A percentile compares a stretch with the other conserved stretches of the same genome.
Evolutionary conservation across 345 rosid species (phyloP).

Genomic region (Camelina hispida): DNA sequence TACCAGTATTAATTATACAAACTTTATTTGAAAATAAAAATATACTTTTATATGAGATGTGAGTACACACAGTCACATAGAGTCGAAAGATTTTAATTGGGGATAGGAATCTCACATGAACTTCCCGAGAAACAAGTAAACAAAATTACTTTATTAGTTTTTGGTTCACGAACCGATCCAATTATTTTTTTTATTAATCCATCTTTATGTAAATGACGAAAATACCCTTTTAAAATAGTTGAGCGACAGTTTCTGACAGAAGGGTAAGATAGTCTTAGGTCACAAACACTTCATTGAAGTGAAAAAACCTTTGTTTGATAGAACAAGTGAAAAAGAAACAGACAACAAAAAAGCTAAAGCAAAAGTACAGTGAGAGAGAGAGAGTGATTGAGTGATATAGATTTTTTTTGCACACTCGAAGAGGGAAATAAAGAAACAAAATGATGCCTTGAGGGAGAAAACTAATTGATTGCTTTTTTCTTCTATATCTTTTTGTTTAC

Average conservation of each 20-base stretch:
- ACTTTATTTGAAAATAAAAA: not conserved
- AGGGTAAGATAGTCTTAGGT: slow-evolving; percentile 48
- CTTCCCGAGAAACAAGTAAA: slow-evolving; percentile 49
- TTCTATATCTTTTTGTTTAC: slow-evolving; percentile 36
- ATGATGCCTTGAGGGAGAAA: slow-evolving; percentile 51
- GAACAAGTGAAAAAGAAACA: slow-evolving; percentile 41
- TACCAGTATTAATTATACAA: not conserved
- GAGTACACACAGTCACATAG: slow-evolving; percentile 6
- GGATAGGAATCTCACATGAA: slow-evolving; percentile 46
- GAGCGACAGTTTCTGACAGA: slow-evolving; percentile 38
- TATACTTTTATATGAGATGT: not conserved
- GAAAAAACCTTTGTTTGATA: slow-evolving; percentile 41
- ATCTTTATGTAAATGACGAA: slow-evolving; percentile 27
- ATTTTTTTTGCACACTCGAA: slow-evolving; percentile 39
- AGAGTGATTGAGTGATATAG: slow-evolving; percentile 28
- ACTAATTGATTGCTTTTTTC: slow-evolving; percentile 41
- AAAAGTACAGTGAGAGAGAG: slow-evolving; percentile 41
- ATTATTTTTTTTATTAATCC: not conserved
- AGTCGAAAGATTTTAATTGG: slow-evolving; percentile 34
- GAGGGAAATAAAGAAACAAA: slow-evolving; percentile 41
- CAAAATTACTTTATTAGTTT: slow-evolving; percentile 27
- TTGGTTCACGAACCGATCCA: slow-evolving; percentile 45
- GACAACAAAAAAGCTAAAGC: slow-evolving; percentile 46
- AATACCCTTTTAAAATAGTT: slow-evolving; percentile 6
- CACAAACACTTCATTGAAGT: slow-evolving; percentile 45